Percentiles rank a stretch among this genome's conserved stretches.
Evolutionary conservation across 1,139 yeast species (phyloP).

Genomic region (Geotrichum carabidarum): DNA sequence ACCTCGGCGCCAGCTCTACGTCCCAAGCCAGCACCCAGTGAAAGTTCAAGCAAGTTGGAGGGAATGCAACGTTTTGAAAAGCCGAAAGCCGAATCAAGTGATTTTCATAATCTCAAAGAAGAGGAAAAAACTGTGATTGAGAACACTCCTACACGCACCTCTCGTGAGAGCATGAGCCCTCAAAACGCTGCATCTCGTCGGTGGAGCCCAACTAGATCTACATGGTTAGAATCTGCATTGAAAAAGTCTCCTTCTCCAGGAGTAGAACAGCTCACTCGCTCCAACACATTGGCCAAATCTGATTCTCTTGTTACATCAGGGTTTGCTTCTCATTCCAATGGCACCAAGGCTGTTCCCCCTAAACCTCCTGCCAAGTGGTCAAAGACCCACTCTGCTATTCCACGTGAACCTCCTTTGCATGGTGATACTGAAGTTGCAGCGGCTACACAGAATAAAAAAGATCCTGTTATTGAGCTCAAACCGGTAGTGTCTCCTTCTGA

Average conservation of each 20-base stretch:
- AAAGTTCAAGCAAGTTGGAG: no score
- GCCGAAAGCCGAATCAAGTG: no score
- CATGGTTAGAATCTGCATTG: conserved; percentile 34
- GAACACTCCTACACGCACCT: neutral
- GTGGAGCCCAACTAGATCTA: conserved; percentile 23
- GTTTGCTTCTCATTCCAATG: neutral
- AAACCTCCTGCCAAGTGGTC: conserved; percentile 10
- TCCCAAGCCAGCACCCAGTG: no score
- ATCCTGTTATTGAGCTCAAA: neutral
- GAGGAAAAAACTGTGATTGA: neutral
- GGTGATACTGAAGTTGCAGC: neutral
- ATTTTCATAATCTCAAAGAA: neutral
- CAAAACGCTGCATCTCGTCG: conserved; percentile 23
- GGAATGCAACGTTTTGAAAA: no score
- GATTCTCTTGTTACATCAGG: neutral
- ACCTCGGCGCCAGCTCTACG: no score
- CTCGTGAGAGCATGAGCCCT: conserved; percentile 4
- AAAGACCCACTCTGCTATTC: neutral
- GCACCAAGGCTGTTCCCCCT: conserved; percentile 9
- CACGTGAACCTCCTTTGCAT: neutral
- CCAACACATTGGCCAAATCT: conserved; percentile 1
- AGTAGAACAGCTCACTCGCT: conserved; percentile 9
- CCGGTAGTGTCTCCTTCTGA: neutral
- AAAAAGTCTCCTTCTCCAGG: conserved; percentile 24
- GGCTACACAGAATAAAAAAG: neutral